These are phyloP conservation scores for Xylaria sp. DNA, from an alignment of 2,329 filamentous ascomycete species.

Conservation along the genomic window DNA sequence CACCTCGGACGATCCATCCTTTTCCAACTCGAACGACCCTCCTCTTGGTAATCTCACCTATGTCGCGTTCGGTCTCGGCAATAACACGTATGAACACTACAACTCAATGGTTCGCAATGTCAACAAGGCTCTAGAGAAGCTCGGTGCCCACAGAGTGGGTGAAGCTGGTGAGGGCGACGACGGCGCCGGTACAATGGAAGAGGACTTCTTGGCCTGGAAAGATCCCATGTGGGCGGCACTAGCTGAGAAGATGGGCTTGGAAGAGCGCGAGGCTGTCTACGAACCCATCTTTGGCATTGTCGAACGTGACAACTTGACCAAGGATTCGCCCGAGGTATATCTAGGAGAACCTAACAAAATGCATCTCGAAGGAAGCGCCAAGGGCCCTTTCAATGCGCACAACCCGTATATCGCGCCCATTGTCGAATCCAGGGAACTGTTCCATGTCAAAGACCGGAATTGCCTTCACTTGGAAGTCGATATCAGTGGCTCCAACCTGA, in stretches of 20 bases:
- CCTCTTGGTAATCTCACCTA: constrained; percentile 88
- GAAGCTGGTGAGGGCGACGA: constrained; percentile 95
- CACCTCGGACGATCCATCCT: constrained; percentile 80
- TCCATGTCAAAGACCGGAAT: constrained; percentile 89
- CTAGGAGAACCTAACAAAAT: constrained; percentile 96
- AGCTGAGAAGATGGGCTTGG: constrained; percentile 82
- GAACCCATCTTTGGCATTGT: constrained; percentile 89
- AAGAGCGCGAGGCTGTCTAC: constrained; percentile 96
- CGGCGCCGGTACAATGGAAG: constrained; percentile 98
- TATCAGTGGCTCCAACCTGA: constrained; percentile 86
- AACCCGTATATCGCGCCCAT: constrained; percentile 98
- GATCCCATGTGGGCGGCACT: constrained; percentile 97
- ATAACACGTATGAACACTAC: constrained; percentile 99
- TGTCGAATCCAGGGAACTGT: constrained; percentile 88
- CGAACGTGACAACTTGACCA: constrained; percentile 77
- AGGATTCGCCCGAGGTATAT: constrained; percentile 85
- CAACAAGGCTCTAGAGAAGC: constrained; percentile 80
- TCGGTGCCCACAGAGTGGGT: constrained; percentile 87
- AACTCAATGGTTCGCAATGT: constrained; percentile 98
- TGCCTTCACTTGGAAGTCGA: constrained; percentile 97
- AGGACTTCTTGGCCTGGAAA: constrained; percentile 99
- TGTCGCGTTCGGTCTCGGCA: constrained; percentile 94
- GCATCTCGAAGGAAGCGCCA: constrained; percentile 85
- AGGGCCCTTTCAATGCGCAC: constrained; percentile 94
- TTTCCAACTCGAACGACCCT: constrained; percentile 79